Percentiles rank a stretch among this genome's conserved stretches.
Evolutionary conservation across 139 green algal genomes (phyloP).

Genomic region (Tetraselmis striata): DNA sequence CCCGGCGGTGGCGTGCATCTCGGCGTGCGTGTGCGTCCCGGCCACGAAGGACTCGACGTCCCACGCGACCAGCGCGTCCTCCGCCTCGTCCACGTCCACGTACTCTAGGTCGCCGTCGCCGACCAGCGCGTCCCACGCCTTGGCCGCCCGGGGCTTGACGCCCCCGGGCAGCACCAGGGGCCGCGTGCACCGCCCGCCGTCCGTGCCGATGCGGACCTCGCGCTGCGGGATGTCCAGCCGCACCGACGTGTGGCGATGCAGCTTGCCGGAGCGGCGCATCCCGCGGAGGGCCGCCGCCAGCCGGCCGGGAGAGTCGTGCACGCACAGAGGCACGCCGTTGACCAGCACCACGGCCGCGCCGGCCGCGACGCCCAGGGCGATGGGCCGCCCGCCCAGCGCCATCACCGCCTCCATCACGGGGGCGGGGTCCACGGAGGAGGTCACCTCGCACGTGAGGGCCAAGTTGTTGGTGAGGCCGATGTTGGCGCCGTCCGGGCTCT

Average conservation of each 20-base stretch:
- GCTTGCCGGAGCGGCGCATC: conserved; percentile 64
- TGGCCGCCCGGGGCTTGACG: not conserved
- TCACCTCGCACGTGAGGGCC: conserved; percentile 31
- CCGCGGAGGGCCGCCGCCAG: conserved; percentile 68
- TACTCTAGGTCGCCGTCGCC: conserved; percentile 41
- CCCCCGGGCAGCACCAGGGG: conserved; percentile 57
- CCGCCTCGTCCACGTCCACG: conserved; percentile 52
- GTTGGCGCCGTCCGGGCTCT: conserved; percentile 49
- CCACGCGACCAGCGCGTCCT: conserved; percentile 43
- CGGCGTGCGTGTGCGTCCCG: conserved; percentile 52
- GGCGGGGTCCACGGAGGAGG: not conserved
- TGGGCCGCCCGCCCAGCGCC: too few species aligned
- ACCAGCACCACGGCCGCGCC: conserved; percentile 50
- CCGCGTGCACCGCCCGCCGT: conserved; percentile 4
- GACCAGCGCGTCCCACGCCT: not conserved
- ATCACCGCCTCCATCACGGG: not conserved
- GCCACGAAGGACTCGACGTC: conserved; percentile 32
- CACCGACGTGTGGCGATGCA: conserved; percentile 37
- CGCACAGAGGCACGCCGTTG: conserved; percentile 61
- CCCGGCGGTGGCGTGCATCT: conserved; percentile 55
- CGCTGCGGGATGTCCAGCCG: not conserved
- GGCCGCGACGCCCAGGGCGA: conserved; percentile 49
- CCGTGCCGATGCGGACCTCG: conserved; percentile 9
- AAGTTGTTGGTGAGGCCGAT: conserved; percentile 62
- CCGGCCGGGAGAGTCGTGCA: conserved; percentile 64